Percentiles rank a stretch among this genome's conserved stretches.
These are phyloP conservation scores for Candida xiaguanensis DNA, from an alignment of 805 yeast genomes.

Conservation along the genomic window DNA sequence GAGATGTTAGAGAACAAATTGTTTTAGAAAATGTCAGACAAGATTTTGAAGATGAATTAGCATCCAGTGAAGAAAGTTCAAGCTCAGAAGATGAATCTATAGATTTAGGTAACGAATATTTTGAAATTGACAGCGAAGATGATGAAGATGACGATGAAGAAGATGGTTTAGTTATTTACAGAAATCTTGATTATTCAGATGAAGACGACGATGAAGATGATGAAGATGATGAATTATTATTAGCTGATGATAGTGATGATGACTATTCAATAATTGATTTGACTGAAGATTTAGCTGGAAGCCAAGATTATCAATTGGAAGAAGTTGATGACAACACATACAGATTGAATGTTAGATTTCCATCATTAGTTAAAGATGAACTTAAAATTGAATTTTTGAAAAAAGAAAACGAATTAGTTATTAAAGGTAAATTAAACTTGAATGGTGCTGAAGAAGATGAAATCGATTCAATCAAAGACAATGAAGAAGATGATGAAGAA, in stretches of 20 bases:
- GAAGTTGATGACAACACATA: constrained; percentile 36
- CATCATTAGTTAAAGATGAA: constrained; percentile 38
- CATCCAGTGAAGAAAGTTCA: constrained; percentile 23
- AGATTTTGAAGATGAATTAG: constrained; percentile 30
- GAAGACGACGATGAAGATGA: constrained; percentile 19
- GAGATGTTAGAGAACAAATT: constrained; percentile 28
- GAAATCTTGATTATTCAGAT: constrained; percentile 17
- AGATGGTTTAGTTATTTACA: constrained; percentile 5
- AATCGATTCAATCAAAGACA: constrained; percentile 10
- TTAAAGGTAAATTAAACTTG: constrained; percentile 38
- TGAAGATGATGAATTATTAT: constrained; percentile 15
- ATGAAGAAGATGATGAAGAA: constrained; percentile 15
- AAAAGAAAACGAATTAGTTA: constrained; percentile 37
- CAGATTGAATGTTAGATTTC: constrained; percentile 39
- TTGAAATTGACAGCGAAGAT: constrained; percentile 31
- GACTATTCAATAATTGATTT: constrained; percentile 38
- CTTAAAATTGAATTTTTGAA: constrained; percentile 37
- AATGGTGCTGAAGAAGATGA: constrained; percentile 19
- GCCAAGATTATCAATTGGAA: constrained; percentile 41
- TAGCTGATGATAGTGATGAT: constrained; percentile 29
- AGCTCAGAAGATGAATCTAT: constrained; percentile 18
- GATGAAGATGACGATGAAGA: constrained; percentile 13
- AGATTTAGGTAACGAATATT: constrained; percentile 23
- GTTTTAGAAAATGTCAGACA: constrained; percentile 36
- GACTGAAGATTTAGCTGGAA: constrained; percentile 37